Percentiles rank a stretch among this genome's conserved stretches.
Conservation (phyloP, 1,284 basidiomycete species). For the Lignosus rhinocerotis region DNA sequence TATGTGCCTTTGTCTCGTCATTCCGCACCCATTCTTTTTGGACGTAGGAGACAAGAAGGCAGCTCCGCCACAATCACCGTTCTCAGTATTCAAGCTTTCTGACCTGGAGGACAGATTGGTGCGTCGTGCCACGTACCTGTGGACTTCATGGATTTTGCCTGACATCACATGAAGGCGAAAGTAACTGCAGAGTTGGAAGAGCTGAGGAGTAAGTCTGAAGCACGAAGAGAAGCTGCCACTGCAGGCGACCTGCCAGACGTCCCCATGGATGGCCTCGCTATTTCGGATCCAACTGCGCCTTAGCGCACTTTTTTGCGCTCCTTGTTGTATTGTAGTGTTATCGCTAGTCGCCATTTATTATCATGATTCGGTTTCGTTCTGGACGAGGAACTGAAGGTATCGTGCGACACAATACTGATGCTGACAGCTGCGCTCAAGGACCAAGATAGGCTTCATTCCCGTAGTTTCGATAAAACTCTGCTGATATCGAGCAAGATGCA, state of each 20-base stretch:
- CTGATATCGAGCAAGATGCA: too few species aligned
- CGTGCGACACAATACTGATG: too few species aligned
- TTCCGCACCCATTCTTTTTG: slow-evolving; percentile 3
- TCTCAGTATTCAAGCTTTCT: slow-evolving; percentile 56
- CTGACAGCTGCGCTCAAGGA: too few species aligned
- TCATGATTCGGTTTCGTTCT: not conserved
- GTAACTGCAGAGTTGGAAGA: slow-evolving; percentile 50
- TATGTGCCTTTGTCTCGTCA: not conserved
- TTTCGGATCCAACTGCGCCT: slow-evolving; percentile 5
- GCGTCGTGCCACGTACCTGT: slow-evolving; percentile 25
- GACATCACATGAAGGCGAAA: slow-evolving; percentile 38
- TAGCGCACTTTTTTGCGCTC: not conserved
- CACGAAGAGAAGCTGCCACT: slow-evolving; percentile 20
- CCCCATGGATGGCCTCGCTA: slow-evolving; percentile 27
- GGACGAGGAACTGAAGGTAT: too few species aligned
- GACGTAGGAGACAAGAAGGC: slow-evolving; percentile 46
- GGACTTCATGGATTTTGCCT: not conserved
- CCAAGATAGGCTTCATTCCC: too few species aligned
- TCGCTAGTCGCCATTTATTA: not conserved
- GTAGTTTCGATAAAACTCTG: too few species aligned
- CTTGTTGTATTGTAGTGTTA: slow-evolving; percentile 18
- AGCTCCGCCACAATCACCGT: slow-evolving; percentile 39
- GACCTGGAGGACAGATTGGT: slow-evolving; percentile 65
- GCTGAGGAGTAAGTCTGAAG: slow-evolving; percentile 36
- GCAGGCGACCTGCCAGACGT: slow-evolving; percentile 24